Base-by-base conservation (phyloP, 2,329 filamentous ascomycete species). In the Periconia sp. region DNA sequence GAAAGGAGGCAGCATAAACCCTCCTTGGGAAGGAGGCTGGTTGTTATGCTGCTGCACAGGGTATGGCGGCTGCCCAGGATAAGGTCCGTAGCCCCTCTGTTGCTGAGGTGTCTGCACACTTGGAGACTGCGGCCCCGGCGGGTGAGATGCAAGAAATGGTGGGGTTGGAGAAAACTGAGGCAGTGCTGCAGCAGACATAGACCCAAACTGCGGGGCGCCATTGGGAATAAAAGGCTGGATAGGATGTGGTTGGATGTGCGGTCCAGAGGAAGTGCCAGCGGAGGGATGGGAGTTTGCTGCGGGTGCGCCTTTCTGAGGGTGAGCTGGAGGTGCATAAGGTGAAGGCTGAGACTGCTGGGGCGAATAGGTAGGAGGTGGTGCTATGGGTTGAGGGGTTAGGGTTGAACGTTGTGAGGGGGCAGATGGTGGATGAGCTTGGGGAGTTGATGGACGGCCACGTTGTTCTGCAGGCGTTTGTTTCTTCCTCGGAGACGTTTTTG, bases 1-100 rank as follows among this genome's bases (percentile, higher is more conserved):
- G 52, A 77, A 78, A 4, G 74, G 73, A 33, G 73, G 73, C 24
- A 77, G 63, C 69, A 76, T 75, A 45, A 73, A 70, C 12, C 74
- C 75, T 35, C 74, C 66, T 36, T 73, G 73, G 28, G 68, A 66
- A 11, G 69, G 67, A 23, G 68, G 69, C 23, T 69, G 69, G 31
- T 61, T 60, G 39, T 64, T 52, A 17, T 59, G 66, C 18, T 58
- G 63, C 17, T 65, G 64, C 5, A 57, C 61, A 36, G 64, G 60
- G 43, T 72, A 62, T 10, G 53, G 46, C n/a, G 58, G 59, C 26
- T 59, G 64, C 18, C 52, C 58, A 25, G 62, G 41, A 42, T 65
- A 63, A 9, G 59, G 54, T 26, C 70, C 66, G 40, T 65, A 68
- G 12, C 47, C 40, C 25, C 62, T 65, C 43, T 54, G 61, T 26